Base-by-base conservation (phyloP, 495 filamentous ascomycete species). In the Trichoderma virens region DNA sequence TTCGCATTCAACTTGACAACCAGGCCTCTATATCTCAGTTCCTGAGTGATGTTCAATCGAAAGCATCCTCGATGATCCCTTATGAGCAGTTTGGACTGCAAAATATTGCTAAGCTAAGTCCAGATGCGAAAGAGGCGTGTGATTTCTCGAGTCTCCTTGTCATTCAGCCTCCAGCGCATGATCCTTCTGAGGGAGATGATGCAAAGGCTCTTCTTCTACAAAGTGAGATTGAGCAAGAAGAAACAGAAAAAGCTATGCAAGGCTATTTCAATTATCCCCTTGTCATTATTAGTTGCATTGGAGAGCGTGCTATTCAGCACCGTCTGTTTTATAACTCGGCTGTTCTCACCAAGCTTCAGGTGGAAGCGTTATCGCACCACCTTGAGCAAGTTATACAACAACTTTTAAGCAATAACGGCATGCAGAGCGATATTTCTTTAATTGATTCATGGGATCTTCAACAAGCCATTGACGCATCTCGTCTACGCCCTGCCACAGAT, bases 31-130 rank as follows among this genome's bases (percentile, higher is more conserved):
- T 71, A 2, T 41, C 38, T 11, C 59, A 63, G 2, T 71, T 70
- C 23, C 39, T 74, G 43, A 14, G 47, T 0, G 34, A 28, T 2
- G 32, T 82, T 1, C 80, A 83, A 47, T 25, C 60, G 4, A 69
- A 76, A 63, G 68, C 65, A 9, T 68, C 66, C 25, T 68, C 71
- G 3, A 73, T 79, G 65, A 75, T 77, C 27, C 63, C 73, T 1
- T 78, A 76, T 62, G 75, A 83, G 62, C 80, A 83, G 32, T 60
- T 70, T 8, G 81, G 81, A 7, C 66, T 84, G 9, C 78, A 80
- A 63, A 70, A 74, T 51, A 75, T 81, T 35, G 67, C 69, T 31
- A 68, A 64, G 27, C 54, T 79, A 0, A 66, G 68, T 38, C 30
- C 47, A 4, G 71, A 77, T 18, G 67, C 72, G 4, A 64, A 65